Conservation (phyloP, 2,329 filamentous ascomycete species). For the Diaporthe helianthi region DNA sequence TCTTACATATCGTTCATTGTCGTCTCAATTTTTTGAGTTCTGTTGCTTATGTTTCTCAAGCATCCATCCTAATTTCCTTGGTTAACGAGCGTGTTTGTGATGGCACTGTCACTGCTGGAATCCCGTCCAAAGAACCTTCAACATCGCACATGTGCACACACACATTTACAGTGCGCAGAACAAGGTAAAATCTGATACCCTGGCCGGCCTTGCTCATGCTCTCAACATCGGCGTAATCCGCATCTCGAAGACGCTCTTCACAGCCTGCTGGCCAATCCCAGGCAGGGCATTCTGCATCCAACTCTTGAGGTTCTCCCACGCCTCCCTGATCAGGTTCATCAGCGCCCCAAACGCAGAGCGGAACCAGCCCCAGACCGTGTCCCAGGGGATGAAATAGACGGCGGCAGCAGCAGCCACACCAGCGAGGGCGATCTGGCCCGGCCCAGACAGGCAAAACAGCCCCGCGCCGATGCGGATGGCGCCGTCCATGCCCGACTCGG, state of each 20-base stretch:
- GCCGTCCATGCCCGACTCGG: conserved; percentile 30
- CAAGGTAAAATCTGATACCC: background rate
- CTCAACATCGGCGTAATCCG: background rate
- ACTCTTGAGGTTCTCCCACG: conserved; percentile 34
- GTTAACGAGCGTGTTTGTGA: background rate
- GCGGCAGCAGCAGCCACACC: conserved; percentile 29
- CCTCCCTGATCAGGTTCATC: conserved; percentile 22
- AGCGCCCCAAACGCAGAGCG: conserved; percentile 29
- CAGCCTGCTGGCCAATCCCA: background rate
- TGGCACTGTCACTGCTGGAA: background rate
- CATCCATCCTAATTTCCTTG: background rate
- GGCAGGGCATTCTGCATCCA: conserved; percentile 21
- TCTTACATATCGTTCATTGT: background rate
- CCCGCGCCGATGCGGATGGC: conserved; percentile 30
- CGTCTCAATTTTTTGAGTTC: background rate
- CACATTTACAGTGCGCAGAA: background rate
- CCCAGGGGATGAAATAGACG: conserved; percentile 33
- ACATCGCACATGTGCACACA: background rate
- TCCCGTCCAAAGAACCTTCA: background rate
- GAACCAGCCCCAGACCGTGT: conserved; percentile 34
- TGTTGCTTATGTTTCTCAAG: no score
- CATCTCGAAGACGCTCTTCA: conserved; percentile 21
- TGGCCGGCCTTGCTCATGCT: background rate
- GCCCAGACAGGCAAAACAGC: conserved; percentile 29
- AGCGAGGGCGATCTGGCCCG: conserved; percentile 30